Percentiles rank a stretch among this genome's conserved stretches.
phyloP scores from a whole-genome alignment of 2,329 filamentous ascomycete species.

The Aspergillus sp. region DNA sequence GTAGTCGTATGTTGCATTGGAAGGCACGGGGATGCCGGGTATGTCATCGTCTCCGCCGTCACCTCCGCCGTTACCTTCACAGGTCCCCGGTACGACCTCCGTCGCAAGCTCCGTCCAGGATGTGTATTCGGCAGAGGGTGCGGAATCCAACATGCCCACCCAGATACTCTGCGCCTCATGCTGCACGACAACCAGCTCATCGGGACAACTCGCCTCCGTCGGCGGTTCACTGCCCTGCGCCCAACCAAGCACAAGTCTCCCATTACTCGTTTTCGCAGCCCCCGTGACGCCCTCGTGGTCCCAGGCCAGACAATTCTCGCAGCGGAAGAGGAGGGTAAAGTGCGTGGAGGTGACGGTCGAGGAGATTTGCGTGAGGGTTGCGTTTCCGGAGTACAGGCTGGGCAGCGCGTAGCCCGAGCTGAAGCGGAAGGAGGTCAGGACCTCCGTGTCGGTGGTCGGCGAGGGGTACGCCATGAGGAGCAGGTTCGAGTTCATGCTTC shows the following conservation, averaged over 20 bases:
- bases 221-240: constrained; percentile 53
- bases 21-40: constrained; percentile 17
- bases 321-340: constrained; percentile 69
- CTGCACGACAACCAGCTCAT: constrained; percentile 58
- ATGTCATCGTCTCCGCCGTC: neutral
- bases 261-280: constrained; percentile 51
- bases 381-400: constrained; percentile 63
- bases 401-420: constrained; percentile 64
- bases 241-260: constrained; percentile 59
- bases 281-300: constrained; percentile 53
- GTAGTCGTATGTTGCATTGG: constrained; percentile 40
- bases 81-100: constrained; percentile 25
- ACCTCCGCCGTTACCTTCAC: constrained; percentile 13
- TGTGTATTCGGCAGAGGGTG: constrained; percentile 46
- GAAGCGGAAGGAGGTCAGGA: constrained; percentile 64
- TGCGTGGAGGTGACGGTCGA: constrained; percentile 61
- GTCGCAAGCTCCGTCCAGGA: constrained; percentile 36
- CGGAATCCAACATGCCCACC: constrained; percentile 54
- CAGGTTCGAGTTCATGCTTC: constrained; percentile 62
- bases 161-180: constrained; percentile 58
- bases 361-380: constrained; percentile 65
- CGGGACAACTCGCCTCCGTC: constrained; percentile 48
- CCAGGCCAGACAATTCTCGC: constrained; percentile 62
- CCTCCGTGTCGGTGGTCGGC: constrained; percentile 44
- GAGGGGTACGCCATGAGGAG: constrained; percentile 62